Evolutionary conservation across 768 basidiomycete species (phyloP), one percentile per base, ranked within the genome.

Genomic region (Termitomyces eurrhizus): DNA sequence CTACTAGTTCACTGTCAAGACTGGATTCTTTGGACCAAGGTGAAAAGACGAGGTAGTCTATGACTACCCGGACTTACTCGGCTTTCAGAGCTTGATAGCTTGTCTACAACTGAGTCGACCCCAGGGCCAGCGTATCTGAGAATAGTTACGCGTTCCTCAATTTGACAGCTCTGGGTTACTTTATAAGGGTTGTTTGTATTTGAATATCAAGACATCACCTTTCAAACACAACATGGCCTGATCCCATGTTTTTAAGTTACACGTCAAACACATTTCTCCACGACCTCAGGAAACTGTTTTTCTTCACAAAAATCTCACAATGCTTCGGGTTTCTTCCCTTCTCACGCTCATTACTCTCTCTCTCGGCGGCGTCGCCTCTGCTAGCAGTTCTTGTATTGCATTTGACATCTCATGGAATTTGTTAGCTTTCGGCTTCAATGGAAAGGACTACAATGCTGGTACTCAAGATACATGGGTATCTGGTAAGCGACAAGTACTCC

Each of bases 371-470:
- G 54, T 62, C 11, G 67, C 60, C 11, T 63, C 61, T 54, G 68
- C 68, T 54, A 59, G 62, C 50, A 66, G 67, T 57, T 65, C 68
- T 11, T 96, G 94, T 70, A 78, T 93, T 42, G 82, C 88, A 24
- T 95, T 95, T 69, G 94, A 96, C 69, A 68, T 78, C 46, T 77
- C 74, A 66, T 94, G 88, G 86, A 93, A 95, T 72, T 81, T 98
- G 56, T 84, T 92, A 56, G 91, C 88, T 24, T 92, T 98, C 70
- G 92, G 90, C 57, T 83, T 92, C 62, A 83, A 87, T 58, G 88
- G 86, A 60, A 88, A 90, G 68, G 95, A 97, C 73, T 95, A 89
- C 77, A 86, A 83, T 65, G 86, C 90, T 53, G 92, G 93, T 13
- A 75, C 83, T 4, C 84, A 87, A 67, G 78, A 81, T 66, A 78